Base-by-base conservation (phyloP, 306 rosid species). In the Quercus glauca region DNA sequence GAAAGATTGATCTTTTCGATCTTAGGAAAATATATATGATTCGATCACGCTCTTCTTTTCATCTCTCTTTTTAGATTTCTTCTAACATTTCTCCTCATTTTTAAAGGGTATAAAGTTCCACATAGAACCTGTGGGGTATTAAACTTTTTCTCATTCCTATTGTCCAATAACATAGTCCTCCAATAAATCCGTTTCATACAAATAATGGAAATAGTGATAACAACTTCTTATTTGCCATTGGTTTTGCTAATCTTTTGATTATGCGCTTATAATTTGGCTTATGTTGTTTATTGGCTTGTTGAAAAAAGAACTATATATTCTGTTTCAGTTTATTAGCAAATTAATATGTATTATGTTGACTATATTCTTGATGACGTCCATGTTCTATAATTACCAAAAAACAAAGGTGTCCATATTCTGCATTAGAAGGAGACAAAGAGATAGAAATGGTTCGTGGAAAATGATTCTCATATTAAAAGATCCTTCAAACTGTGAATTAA, bases 341-440 rank as follows among this genome's bases (percentile, higher is more conserved):
- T 37, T 37, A 37, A 37, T n/a, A 33, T 56, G 15, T 17, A 33
- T 56, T 73, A 72, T 33, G 61, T 78, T 85, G 87, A 83, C 83
- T 71, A 81, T 82, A 85, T 84, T 81, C 77, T 65, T 58, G 57
- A 52, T 73, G 69, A 31, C 45, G 69, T 77, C 58, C 57, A 74
- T 29, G 74, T 55, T 73, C 74, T 13, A 33, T 49, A 49, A 49
- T 3, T 49, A 49, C 13, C 17, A 49, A 12, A 49, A 10, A 49
- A 49, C 53, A 49, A 49, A 12, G 53, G 53, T 11, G 53, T 11
- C 53, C 69, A 74, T 29, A 80, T 55, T 73, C 74, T 19, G 23
- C 26, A 31, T 64, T 64, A 74, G n/a, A 28, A n/a, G 3, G 14
- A 21, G 52, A 33, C 71, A 51, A n/a, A 18, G 63, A 61, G 58